phyloP scores from a whole-genome alignment of 2,329 filamentous ascomycete species.

The Rugonectria rugulosa region DNA sequence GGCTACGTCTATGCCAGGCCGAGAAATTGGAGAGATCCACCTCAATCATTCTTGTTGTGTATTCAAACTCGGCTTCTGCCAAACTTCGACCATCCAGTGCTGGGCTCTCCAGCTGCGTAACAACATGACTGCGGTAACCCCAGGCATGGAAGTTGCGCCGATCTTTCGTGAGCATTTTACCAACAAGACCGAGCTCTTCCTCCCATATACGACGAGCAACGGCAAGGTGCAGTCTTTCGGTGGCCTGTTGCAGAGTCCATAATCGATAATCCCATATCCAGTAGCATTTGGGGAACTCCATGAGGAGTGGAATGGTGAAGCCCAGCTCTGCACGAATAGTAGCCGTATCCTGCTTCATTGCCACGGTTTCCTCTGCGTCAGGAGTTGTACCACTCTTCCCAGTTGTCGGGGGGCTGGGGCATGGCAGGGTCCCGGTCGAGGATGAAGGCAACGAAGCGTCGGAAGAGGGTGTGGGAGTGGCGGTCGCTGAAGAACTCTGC shows the following conservation, averaged over 20 bases:
- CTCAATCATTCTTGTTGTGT: slow-evolving; percentile 88
- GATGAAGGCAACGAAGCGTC: slow-evolving; percentile 64
- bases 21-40: slow-evolving; percentile 94
- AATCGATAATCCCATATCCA: slow-evolving; percentile 98
- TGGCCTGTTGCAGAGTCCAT: slow-evolving; percentile 82
- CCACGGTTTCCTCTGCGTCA: slow-evolving; percentile 28
- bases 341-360: slow-evolving; percentile 47
- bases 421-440: slow-evolving; percentile 59
- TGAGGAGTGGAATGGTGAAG: slow-evolving; percentile 84
- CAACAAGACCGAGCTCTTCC: slow-evolving; percentile 80
- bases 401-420: slow-evolving; percentile 55
- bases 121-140: slow-evolving; percentile 85
- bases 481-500: slow-evolving; percentile 61
- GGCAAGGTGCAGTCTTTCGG: slow-evolving; percentile 63
- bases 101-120: slow-evolving; percentile 74
- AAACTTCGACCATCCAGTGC: slow-evolving; percentile 65
- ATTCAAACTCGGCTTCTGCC: slow-evolving; percentile 82
- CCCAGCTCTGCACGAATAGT: slow-evolving; percentile 76
- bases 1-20: slow-evolving; percentile 92
- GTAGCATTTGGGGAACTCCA: slow-evolving; percentile 94
- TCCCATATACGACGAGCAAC: slow-evolving; percentile 77
- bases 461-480: slow-evolving; percentile 68
- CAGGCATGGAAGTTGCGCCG: slow-evolving; percentile 96
- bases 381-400: slow-evolving; percentile 65
- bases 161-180: slow-evolving; percentile 88